phyloP scores from a whole-genome alignment of 2,329 filamentous ascomycete genomes.

The Trichoderma breve region DNA sequence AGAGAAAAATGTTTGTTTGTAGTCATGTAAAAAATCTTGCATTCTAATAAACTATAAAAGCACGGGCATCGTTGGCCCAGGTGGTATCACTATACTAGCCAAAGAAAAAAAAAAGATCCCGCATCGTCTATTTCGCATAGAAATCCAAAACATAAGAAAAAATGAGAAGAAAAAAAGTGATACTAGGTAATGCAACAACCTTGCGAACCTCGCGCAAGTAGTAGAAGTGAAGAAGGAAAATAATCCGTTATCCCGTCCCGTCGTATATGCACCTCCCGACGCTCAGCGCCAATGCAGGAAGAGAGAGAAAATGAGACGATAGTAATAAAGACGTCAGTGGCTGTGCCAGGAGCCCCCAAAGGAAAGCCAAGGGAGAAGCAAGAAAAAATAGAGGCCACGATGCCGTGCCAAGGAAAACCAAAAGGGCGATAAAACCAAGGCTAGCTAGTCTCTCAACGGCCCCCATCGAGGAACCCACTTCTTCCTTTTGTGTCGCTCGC shows the following conservation, averaged over 20 bases:
- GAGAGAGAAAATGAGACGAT: background rate
- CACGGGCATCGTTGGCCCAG: conserved; percentile 4
- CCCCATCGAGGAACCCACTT: conserved; percentile 1
- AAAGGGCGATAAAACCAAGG: background rate
- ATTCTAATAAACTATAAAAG: conserved; percentile 12
- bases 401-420: conserved; percentile 7
- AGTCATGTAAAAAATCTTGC: background rate
- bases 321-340: conserved; percentile 19
- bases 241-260: background rate
- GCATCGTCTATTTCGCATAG: conserved; percentile 10
- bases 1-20: background rate
- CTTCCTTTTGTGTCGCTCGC: background rate
- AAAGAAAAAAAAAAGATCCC: background rate
- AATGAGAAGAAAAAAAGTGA: conserved; percentile 19
- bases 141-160: conserved; percentile 2
- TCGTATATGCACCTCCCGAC: conserved; percentile 14
- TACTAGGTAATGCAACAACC: conserved; percentile 18
- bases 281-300: conserved; percentile 12
- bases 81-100: conserved; percentile 19
- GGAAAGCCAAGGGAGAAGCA: background rate
- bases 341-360: background rate
- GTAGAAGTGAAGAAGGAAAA: background rate
- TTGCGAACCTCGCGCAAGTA: conserved; percentile 13
- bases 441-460: background rate
- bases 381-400: background rate